These are phyloP conservation scores for Nakaseomyces delphensis DNA, from an alignment of 1,139 yeast species.

Conservation along the genomic window DNA sequence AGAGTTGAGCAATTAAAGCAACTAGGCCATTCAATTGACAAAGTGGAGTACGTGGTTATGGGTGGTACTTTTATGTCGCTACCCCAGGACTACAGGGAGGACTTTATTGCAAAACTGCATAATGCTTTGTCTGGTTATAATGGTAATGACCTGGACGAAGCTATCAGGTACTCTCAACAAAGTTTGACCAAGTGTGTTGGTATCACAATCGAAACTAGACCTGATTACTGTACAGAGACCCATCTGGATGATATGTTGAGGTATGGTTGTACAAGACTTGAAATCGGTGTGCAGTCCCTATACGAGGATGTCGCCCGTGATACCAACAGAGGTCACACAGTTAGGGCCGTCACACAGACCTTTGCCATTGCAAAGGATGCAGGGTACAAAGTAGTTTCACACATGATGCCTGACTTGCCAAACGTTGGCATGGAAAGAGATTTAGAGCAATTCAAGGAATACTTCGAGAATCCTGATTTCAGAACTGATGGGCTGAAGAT, in stretches of 20 bases:
- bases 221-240: constrained; percentile 95
- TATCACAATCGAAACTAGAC: constrained; percentile 95
- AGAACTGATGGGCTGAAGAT: constrained; percentile 94
- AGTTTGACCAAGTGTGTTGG: constrained; percentile 97
- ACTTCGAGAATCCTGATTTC: constrained; percentile 93
- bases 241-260: constrained; percentile 92
- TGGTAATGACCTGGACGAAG: constrained; percentile 82
- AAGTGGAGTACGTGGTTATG: constrained; percentile 96
- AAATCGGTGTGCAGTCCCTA: constrained; percentile 94
- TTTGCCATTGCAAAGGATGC: constrained; percentile 95
- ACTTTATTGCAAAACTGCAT: constrained; percentile 79
- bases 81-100: constrained; percentile 81
- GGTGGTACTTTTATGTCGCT: constrained; percentile 98
- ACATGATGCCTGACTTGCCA: constrained; percentile 99
- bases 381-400: constrained; percentile 94
- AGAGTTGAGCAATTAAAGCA: constrained; percentile 92
- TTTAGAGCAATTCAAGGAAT: constrained; percentile 87
- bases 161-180: constrained; percentile 84
- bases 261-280: constrained; percentile 94
- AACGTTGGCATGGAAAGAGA: constrained; percentile 99
- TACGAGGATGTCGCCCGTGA: constrained; percentile 98
- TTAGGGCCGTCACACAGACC: constrained; percentile 90
- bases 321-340: constrained; percentile 97
- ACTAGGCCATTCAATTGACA: constrained; percentile 92
- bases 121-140: constrained; percentile 93